Base-by-base conservation (phyloP, 2,329 filamentous ascomycete genomes). In the Neofusicoccum cordaticola region DNA sequence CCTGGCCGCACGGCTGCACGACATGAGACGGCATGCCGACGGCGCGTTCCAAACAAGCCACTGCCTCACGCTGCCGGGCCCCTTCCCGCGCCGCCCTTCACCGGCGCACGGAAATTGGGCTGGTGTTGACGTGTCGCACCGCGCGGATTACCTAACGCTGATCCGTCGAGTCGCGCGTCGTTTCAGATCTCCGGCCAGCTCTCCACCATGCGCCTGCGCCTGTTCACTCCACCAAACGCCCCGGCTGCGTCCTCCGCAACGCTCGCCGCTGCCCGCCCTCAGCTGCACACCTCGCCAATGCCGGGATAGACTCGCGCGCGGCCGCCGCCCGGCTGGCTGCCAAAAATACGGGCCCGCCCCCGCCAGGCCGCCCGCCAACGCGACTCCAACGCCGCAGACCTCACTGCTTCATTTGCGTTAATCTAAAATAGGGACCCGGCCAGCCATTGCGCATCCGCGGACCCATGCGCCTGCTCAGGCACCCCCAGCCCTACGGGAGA, bases 401-500 rank as follows among this genome's bases (percentile, higher is more conserved):
- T 44, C 13, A 11, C 52, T n/a, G 41, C 15, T 44, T 58, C 53
- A 58, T 58, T 44, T 45, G 42, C 41, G 35, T 58, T 58, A 58
- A 58, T 58, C 53, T 58, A 58, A 58, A 34, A 51, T 44, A 51
- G 48, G 48, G 48, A 51, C 27, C 22, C 48, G n/a, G 37, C 4
- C 48, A 6, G 27, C 22, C 48, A 27, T 15, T 27, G 41, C 7
- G 35, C 42, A 27, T 34, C 22, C 9, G 6, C 13, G 35, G 39
- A 44, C 5, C 53, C 53, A 17, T 44, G 53, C 39, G 22, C 53
- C 19, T 19, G 19, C 34, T 58, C 27, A 58, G 53, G 53, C 53
- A 58, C 53, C 53, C 37, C 53, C 53, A 58, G 53, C 53, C 53
- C 53, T 58, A 58, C 53, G 53, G 53, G 53, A 58, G 53, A 58